These are phyloP conservation scores for Lasiodiplodia sp. DNA, from an alignment of 2,329 filamentous ascomycete species.

Conservation along the genomic window DNA sequence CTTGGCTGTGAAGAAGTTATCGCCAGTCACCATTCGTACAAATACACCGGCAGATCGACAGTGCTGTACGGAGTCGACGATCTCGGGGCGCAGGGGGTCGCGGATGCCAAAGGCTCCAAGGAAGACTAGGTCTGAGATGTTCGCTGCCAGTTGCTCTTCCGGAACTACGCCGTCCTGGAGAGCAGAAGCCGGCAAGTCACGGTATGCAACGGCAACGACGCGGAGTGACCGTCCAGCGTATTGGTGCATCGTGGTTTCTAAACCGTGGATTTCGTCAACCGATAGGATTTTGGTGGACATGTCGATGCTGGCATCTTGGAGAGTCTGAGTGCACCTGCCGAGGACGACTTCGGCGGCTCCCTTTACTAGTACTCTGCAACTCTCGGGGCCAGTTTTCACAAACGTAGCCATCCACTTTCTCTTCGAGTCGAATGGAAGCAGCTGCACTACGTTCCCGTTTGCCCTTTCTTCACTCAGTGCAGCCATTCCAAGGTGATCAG, in stretches of 20 bases:
- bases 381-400: slow-evolving; percentile 59
- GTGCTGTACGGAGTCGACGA: slow-evolving; percentile 61
- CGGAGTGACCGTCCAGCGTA: neutral
- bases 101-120: slow-evolving; percentile 84
- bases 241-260: neutral
- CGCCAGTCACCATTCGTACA: slow-evolving; percentile 59
- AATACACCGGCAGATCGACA: slow-evolving; percentile 55
- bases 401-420: slow-evolving; percentile 76
- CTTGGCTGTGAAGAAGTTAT: slow-evolving; percentile 55
- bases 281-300: slow-evolving; percentile 48
- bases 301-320: neutral
- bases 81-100: slow-evolving; percentile 83
- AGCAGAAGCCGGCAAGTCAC: too few relatives aligned
- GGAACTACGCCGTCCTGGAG: too few relatives aligned
- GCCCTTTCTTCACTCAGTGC: slow-evolving; percentile 67
- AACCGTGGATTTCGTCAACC: slow-evolving; percentile 67
- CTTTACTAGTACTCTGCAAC: slow-evolving; percentile 64
- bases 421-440: slow-evolving; percentile 68
- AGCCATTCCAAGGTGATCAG: slow-evolving; percentile 70
- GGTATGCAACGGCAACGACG: neutral
- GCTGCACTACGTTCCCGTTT: slow-evolving; percentile 65
- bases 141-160: too few relatives aligned
- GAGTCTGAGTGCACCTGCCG: slow-evolving; percentile 14
- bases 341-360: slow-evolving; percentile 61
- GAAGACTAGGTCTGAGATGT: slow-evolving; percentile 65